Evolutionary conservation across 2,329 filamentous ascomycete species (phyloP), one percentile per base, ranked within the genome.

Genomic region (Aurifilum marmelostoma): DNA sequence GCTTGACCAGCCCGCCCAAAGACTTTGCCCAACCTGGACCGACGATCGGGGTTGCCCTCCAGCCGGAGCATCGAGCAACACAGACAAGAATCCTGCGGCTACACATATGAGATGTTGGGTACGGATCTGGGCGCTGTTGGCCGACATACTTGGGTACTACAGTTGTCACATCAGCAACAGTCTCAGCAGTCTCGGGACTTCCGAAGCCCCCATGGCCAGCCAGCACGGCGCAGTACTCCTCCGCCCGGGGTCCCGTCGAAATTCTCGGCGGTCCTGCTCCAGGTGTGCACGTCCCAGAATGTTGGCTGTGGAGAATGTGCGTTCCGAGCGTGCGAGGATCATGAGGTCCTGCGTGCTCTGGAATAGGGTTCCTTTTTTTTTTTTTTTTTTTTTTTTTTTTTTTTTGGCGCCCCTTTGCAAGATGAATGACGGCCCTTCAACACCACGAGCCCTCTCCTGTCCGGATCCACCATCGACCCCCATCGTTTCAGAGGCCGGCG

Each of bases 191-290:
- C 56, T 59, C 56, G 56, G 56, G 18, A 37, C 56, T 14, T 32
- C 54, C 29, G 32, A 59, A 9, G 7, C 18, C 32, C 56, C 32
- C 43, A 47, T 47, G 43, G 21, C 43, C 56, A 32, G 56, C 18
- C 29, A 59, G 56, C 29, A n/a, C 56, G 29, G 56, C 56, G 32
- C 29, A 32, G 56, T 34, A 21, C 43, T 47, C 43, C 21, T n/a
- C 43, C 43, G 43, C 43, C 21, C 56, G 29, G 29, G 56, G 32
- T 21, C 56, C 32, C 29, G 16, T 59, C 9, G 32, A 59, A 37
- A 59, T 59, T 59, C 32, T 59, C 56, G 56, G 56, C 56, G 27
- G 56, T 59, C 56, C 18, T 47, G n/a, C 43, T 14, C 32, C 32
- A 37, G 18, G 56, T n/a, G 56, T 34, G 56, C 56, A 59, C 56